These are phyloP conservation scores for Suillus americanus DNA, from an alignment of 768 basidiomycete genomes.

Conservation along the genomic window DNA sequence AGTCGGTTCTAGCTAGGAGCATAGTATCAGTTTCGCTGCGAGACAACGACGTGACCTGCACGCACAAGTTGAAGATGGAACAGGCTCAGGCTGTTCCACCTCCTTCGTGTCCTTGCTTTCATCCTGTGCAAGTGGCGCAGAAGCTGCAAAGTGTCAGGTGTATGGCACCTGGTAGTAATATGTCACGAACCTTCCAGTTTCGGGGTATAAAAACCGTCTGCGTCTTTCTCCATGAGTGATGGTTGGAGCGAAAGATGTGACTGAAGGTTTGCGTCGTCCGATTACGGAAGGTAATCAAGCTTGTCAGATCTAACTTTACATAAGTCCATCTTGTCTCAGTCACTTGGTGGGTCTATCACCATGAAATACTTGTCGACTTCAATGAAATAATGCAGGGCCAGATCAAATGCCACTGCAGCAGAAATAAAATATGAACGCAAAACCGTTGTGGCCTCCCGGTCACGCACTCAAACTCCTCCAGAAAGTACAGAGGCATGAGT, in stretches of 20 bases:
- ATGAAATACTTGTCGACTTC: background rate
- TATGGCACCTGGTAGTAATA: background rate
- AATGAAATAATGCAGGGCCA: background rate
- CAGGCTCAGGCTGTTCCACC: conserved; percentile 12
- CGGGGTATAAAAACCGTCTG: conserved; percentile 76
- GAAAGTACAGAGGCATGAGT: conserved; percentile 44
- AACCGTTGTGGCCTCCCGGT: conserved; percentile 12
- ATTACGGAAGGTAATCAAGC: conserved; percentile 12
- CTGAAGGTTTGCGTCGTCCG: background rate
- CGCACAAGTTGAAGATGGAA: conserved; percentile 22
- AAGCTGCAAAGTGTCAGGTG: conserved; percentile 4
- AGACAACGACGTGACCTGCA: background rate
- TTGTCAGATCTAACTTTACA: background rate
- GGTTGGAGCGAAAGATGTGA: conserved; percentile 7
- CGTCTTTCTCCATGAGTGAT: conserved; percentile 64
- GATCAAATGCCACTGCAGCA: background rate
- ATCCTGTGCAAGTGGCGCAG: conserved; percentile 26
- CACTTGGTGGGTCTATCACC: background rate
- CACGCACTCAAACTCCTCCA: conserved; percentile 21
- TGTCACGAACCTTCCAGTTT: conserved; percentile 39
- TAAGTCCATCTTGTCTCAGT: background rate
- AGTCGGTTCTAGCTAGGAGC: conserved; percentile 44
- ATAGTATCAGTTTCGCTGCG: background rate
- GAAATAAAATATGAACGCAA: background rate
- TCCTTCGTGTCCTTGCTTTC: conserved; percentile 28